Conservation (phyloP, 148 eudicot species). For the Silene latifolia region DNA sequence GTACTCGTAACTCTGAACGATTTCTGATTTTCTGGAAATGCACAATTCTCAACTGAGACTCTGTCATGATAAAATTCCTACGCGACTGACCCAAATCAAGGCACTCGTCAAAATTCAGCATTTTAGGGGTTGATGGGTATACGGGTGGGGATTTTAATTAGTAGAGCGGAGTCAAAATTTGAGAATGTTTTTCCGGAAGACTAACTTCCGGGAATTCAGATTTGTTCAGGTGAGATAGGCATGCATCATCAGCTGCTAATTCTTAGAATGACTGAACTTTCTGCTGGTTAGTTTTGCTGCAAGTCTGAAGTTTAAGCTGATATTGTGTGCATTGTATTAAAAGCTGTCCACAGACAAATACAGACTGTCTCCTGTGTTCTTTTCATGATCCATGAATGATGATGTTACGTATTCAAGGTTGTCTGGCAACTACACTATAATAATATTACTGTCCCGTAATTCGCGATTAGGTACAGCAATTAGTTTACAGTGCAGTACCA, state of each 20-base stretch:
- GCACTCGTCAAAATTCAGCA: too few species aligned
- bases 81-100: too few species aligned
- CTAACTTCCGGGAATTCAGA: neutral
- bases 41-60: too few species aligned
- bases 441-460: conserved; percentile 8
- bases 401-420: neutral
- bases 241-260: neutral
- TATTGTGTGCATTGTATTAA: neutral
- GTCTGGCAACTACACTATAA: conserved; percentile 14
- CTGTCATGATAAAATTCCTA: too few species aligned
- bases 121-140: too few species aligned
- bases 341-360: neutral
- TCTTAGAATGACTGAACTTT: neutral
- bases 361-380: neutral
- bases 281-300: neutral
- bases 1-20: too few species aligned
- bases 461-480: neutral
- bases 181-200: too few species aligned
- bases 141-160: too few species aligned
- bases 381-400: conserved; percentile 7
- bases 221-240: neutral
- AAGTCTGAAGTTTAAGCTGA: neutral
- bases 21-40: too few species aligned
- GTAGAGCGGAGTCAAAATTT: too few species aligned
- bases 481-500: conserved; percentile 5